Conservation (phyloP, 139 green algal species). For the Coelastrella sp. region DNA sequence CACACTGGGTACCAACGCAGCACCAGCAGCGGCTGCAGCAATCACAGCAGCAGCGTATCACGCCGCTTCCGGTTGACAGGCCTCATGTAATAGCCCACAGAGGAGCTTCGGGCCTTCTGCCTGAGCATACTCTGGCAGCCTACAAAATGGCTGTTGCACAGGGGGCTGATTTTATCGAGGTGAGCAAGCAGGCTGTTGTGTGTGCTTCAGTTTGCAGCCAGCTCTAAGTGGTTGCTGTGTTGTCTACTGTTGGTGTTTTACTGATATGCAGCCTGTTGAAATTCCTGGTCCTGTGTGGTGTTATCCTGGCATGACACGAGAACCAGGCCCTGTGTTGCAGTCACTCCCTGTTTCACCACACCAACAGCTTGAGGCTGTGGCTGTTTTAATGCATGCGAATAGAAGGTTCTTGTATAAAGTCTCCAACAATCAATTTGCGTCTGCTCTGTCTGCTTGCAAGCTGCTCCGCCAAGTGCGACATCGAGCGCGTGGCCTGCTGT, state of each 20-base stretch:
- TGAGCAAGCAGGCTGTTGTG: not conserved
- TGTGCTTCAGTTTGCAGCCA: not conserved
- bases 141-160: conserved; percentile 61
- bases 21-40: not conserved
- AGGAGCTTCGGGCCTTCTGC: conserved; percentile 56
- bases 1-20: not conserved
- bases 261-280: not conserved
- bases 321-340: too few species aligned
- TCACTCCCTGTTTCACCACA: too few species aligned
- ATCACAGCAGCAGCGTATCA: not conserved
- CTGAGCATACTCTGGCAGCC: conserved; percentile 75
- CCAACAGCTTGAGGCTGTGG: too few species aligned
- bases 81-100: conserved; percentile 59
- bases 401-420: too few species aligned
- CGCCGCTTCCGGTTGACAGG: not conserved
- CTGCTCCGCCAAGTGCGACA: not conserved
- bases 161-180: conserved; percentile 77
- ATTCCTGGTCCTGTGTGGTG: too few species aligned
- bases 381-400: too few species aligned
- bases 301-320: too few species aligned
- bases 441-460: not conserved
- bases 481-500: not conserved
- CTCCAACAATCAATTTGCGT: not conserved
- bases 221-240: too few species aligned
- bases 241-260: not conserved